Evolutionary conservation across 2,329 filamentous ascomycete species (phyloP), one percentile per base, ranked within the genome.

Genomic region (Cytospora piceae): DNA sequence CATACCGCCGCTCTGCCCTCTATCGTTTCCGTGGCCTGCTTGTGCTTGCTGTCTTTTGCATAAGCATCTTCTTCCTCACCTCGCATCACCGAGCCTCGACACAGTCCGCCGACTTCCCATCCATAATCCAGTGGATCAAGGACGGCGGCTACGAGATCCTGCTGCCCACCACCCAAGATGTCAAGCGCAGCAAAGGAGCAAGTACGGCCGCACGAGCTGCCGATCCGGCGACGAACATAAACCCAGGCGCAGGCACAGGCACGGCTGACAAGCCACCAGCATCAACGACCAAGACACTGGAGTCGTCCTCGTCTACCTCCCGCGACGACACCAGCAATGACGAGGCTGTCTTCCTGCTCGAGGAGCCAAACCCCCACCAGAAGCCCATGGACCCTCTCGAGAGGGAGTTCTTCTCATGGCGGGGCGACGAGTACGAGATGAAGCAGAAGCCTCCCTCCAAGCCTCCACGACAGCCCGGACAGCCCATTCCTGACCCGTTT

Each of bases 401-500:
- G 31, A 53, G 63, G 32, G 61, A 66, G 51, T 64, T 68, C 54
- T 58, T 68, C 63, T 61, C 61, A 11, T 61, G 67, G 63, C 42
- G 64, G 12, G 64, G 65, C 46, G 53, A 54, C 11, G 60, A 65
- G 61, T 67, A 67, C 62, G 32, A 62, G 58, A 49, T 64, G 58
- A 54, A 53, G 52, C 56, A 61, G 20, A 72, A 72, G 31, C 77
- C 76, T 39, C 71, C 72, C 22, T 75, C 74, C 66, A 79, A 79
- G 65, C 74, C 76, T 3, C 67, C 71, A 3, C 67, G 71, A 15
- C 60, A 71, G 17, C 69, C 68, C 14, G 71, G 68, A 14, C 63
- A 70, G 17, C 73, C 76, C 2, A 72, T 79, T 31, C 70, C 72
- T 12, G 77, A 80, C 69, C 77, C 78, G 11, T 80, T 79, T 69